Conservation (phyloP, 257 asterid species). For the Ehretia macrophylla region DNA sequence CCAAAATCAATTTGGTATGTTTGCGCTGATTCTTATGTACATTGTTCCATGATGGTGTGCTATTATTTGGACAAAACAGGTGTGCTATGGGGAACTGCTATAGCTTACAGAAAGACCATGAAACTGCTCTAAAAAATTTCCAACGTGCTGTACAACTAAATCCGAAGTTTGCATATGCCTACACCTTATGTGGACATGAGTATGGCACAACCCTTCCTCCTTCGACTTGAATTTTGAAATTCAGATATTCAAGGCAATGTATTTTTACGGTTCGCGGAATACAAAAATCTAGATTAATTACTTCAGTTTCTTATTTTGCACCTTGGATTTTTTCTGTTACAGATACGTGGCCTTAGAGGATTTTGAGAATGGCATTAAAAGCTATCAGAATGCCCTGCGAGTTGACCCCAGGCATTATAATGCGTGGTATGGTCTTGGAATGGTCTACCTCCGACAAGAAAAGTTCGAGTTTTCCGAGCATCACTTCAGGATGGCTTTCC, state of each 20-base stretch:
- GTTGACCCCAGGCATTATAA: conserved; percentile 89
- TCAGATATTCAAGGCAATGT: too few species aligned
- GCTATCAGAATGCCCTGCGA: conserved; percentile 81
- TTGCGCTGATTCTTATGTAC: background rate
- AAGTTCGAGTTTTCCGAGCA: conserved; percentile 91
- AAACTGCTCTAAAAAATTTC: conserved; percentile 84
- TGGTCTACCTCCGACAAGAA: conserved; percentile 91
- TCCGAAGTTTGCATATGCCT: conserved; percentile 86
- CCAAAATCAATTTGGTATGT: background rate
- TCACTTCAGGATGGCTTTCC: conserved; percentile 84
- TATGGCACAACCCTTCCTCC: conserved; percentile 31
- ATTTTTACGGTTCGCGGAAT: too few species aligned
- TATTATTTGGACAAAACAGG: conserved; percentile 40
- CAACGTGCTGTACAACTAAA: conserved; percentile 93
- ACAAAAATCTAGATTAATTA: background rate
- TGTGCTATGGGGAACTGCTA: conserved; percentile 95
- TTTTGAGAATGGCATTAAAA: conserved; percentile 78
- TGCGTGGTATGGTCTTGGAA: conserved; percentile 99
- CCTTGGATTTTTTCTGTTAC: conserved; percentile 22
- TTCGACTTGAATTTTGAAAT: too few species aligned
- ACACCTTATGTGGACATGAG: conserved; percentile 96
- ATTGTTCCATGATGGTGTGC: background rate
- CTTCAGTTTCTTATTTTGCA: background rate
- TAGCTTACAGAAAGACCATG: conserved; percentile 94
- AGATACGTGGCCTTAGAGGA: conserved; percentile 90